Base-by-base conservation (phyloP, 208 protist genomes). In the Novymonas esmeraldas region DNA sequence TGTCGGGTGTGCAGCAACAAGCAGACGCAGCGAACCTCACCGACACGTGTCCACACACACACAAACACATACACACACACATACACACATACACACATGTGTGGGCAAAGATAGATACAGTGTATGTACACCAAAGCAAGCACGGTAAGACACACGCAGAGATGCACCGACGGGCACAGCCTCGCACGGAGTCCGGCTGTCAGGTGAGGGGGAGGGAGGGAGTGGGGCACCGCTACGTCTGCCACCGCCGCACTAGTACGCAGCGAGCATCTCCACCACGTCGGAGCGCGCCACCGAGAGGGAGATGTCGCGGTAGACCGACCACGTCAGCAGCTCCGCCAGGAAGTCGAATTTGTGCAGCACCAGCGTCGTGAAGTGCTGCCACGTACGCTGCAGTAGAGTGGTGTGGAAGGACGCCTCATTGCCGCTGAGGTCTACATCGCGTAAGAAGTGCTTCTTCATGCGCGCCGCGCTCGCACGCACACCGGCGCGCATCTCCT, bases 301-400 rank as follows among this genome's bases (percentile, higher is more conserved):
- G 24, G 55, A 18, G 14, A 95, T 65, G 36, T 73, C 81, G 26
- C 64, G 61, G 63, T 95, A 95, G 52, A 82, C 56, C 0, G 86
- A 69, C 80, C 79, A 92, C 29, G 46, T 50, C 1, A 93, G 69
- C 49, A 95, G 56, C 65, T 73, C 33, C 33, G 39, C 62, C 10
- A 95, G 28, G 56, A 93, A 90, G 52, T 84, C 82, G 29, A 93
- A 82, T 68, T 94, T 94, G 55, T 84, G 82, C 51, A 90, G 59
- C 10, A 96, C 55, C 41, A 94, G 58, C 36, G 71, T 67, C 0
- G 72, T 70, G 64, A 92, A 96, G 65, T 93, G 78, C 56, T 88
- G 87, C 89, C 91, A 96, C 20, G 87, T 88, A 7, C 80, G 75
- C 64, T 94, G 91, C 57, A 94, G 68, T 49, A 96, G 79, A 51